These are phyloP conservation scores for Geotrichum candidum DNA, from an alignment of 1,139 yeast genomes.

Conservation along the genomic window DNA sequence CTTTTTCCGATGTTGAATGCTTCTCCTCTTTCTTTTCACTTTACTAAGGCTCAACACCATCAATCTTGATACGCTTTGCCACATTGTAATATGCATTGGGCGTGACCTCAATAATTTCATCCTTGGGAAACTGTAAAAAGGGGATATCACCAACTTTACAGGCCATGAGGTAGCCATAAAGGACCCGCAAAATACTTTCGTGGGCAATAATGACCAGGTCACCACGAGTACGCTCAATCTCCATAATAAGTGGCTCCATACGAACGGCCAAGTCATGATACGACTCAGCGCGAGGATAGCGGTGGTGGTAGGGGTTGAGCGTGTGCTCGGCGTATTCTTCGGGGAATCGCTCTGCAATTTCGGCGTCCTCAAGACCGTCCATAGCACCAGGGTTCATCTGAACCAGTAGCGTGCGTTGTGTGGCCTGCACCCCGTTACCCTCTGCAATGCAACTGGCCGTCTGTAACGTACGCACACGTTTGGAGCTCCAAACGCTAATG, in stretches of 20 bases:
- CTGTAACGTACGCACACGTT: constrained; percentile 74
- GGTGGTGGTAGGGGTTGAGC: constrained; percentile 83
- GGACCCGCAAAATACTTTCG: constrained; percentile 78
- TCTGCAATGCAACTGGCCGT: constrained; percentile 61
- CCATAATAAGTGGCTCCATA: constrained; percentile 86
- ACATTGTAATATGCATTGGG: constrained; percentile 83
- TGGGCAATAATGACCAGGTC: constrained; percentile 90
- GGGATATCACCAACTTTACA: constrained; percentile 86
- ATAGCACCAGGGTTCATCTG: constrained; percentile 90
- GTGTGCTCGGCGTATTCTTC: constrained; percentile 60
- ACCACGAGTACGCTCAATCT: constrained; percentile 85
- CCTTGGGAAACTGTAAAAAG: constrained; percentile 62
- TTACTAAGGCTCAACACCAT: constrained; percentile 25
- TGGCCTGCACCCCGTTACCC: constrained; percentile 5
- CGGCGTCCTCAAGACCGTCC: constrained; percentile 58
- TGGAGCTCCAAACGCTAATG: constrained; percentile 81
- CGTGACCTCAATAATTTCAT: constrained; percentile 79
- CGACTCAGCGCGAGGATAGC: constrained; percentile 89
- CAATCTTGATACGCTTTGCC: constrained; percentile 50
- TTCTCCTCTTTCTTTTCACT: not conserved
- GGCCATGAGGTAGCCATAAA: constrained; percentile 93
- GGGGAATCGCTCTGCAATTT: constrained; percentile 57
- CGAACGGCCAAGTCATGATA: constrained; percentile 94
- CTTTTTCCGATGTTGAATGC: no score
- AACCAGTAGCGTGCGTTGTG: constrained; percentile 62